phyloP scores from a whole-genome alignment of 1,284 basidiomycete genomes.

The Schizophyllum amplum region DNA sequence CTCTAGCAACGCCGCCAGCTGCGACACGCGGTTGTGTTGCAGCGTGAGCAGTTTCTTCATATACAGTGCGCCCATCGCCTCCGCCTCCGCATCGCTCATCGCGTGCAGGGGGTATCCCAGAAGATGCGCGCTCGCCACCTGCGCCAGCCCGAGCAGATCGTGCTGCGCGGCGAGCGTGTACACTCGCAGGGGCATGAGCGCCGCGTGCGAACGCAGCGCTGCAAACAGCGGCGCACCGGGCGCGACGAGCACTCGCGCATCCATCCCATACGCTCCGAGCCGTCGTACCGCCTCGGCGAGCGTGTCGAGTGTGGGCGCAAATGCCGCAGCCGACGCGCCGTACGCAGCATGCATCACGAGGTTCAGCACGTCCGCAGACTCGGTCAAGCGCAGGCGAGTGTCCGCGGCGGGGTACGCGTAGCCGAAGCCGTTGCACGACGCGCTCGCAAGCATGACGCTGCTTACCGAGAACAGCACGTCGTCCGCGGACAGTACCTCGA shows the following conservation, averaged over 20 bases:
- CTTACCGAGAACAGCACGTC: not conserved
- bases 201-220: constrained; percentile 1
- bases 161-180: constrained; percentile 2
- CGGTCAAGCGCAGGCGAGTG: not conserved
- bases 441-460: not conserved
- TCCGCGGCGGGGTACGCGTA: not conserved
- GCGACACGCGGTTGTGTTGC: not conserved
- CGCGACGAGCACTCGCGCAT: constrained; percentile 6
- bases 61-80: constrained; percentile 1
- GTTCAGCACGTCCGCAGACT: constrained; percentile 3
- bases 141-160: constrained; percentile 1
- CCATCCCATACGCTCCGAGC: constrained; percentile 21
- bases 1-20: not conserved
- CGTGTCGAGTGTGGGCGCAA: constrained; percentile 14
- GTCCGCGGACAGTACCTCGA: not conserved
- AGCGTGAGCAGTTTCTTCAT: not conserved
- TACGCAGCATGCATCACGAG: not conserved
- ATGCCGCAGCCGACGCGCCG: not conserved
- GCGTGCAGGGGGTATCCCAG: not conserved
- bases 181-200: not conserved
- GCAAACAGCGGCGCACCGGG: not conserved
- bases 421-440: not conserved
- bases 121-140: not conserved
- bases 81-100: not conserved
- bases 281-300: constrained; percentile 23